Evolutionary conservation across 192 early-diverging fungal species (phyloP).

Genomic region (Fimicolochytrium jonesii): DNA sequence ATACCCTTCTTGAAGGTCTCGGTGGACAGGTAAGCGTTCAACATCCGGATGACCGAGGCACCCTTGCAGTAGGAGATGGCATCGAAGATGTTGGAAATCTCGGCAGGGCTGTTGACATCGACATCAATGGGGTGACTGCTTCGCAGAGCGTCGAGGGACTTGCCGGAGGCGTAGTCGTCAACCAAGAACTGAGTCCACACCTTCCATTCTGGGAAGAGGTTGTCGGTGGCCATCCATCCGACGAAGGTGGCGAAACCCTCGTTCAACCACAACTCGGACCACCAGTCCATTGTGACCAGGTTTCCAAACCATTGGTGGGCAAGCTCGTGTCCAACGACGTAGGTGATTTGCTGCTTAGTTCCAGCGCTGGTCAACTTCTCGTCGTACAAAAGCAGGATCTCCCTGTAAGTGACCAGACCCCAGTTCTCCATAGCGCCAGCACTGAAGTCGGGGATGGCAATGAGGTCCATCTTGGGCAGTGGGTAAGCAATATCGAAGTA

Average conservation of each 20-base stretch:
- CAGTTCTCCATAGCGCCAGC: slow-evolving; percentile 95
- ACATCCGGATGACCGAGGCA: slow-evolving; percentile 90
- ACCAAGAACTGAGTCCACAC: slow-evolving; percentile 85
- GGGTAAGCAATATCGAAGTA: slow-evolving; percentile 86
- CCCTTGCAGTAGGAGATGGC: slow-evolving; percentile 91
- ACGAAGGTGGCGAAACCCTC: slow-evolving; percentile 98
- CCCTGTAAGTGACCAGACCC: slow-evolving; percentile 91
- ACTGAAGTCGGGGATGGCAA: slow-evolving; percentile 92
- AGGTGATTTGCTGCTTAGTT: slow-evolving; percentile 80
- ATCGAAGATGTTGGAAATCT: slow-evolving; percentile 95
- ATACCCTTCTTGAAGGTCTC: slow-evolving; percentile 35
- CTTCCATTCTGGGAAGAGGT: slow-evolving; percentile 93
- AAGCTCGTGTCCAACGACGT: slow-evolving; percentile 89
- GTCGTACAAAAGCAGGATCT: slow-evolving; percentile 80
- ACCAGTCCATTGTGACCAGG: slow-evolving; percentile 89
- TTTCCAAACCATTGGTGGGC: slow-evolving; percentile 93
- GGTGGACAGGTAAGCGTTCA: slow-evolving; percentile 49
- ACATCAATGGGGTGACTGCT: slow-evolving; percentile 93
- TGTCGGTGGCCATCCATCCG: slow-evolving; percentile 79
- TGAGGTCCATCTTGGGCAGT: slow-evolving; percentile 84
- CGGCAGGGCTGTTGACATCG: slow-evolving; percentile 71
- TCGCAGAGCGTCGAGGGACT: slow-evolving; percentile 76
- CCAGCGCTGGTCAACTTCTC: slow-evolving; percentile 66
- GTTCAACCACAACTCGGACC: slow-evolving; percentile 93
- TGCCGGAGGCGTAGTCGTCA: slow-evolving; percentile 70